Conservation (phyloP, 441 rosid genomes). For the California macrophylla region DNA sequence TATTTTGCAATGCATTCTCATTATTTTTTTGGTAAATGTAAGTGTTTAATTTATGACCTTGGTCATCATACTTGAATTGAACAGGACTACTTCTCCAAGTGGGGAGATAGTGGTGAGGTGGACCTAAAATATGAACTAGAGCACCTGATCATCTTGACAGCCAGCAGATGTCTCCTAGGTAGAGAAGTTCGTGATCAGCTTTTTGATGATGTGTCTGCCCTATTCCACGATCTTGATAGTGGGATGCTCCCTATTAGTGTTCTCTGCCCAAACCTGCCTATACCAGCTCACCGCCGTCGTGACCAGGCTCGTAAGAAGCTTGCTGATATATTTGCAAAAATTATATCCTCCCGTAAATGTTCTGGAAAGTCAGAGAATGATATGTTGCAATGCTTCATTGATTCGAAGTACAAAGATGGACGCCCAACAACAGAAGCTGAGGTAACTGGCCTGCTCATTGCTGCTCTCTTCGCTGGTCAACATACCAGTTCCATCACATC, state of each 20-base stretch:
- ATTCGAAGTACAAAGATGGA: constrained; percentile 89
- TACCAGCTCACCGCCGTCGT: constrained; percentile 93
- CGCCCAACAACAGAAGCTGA: constrained; percentile 80
- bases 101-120: constrained; percentile 94
- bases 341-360: constrained; percentile 66
- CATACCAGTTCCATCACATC: constrained; percentile 99
- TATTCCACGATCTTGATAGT: constrained; percentile 93
- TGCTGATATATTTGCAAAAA: constrained; percentile 57
- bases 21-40: neutral
- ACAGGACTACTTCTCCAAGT: constrained; percentile 84
- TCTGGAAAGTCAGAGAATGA: constrained; percentile 71
- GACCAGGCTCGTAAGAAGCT: constrained; percentile 82
- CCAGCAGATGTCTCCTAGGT: constrained; percentile 93
- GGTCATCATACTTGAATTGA: constrained; percentile 16
- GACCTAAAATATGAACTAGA: constrained; percentile 86
- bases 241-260: constrained; percentile 99
- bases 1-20: neutral
- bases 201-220: constrained; percentile 83
- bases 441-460: constrained; percentile 89
- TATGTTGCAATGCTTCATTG: constrained; percentile 93
- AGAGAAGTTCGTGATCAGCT: constrained; percentile 93
- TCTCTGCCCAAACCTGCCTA: constrained; percentile 81
- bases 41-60: neutral
- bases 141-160: constrained; percentile 93
- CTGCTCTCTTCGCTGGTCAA: constrained; percentile 96